phyloP scores from a whole-genome alignment of 805 yeast genomes.

The Suhomyces emberorum region DNA sequence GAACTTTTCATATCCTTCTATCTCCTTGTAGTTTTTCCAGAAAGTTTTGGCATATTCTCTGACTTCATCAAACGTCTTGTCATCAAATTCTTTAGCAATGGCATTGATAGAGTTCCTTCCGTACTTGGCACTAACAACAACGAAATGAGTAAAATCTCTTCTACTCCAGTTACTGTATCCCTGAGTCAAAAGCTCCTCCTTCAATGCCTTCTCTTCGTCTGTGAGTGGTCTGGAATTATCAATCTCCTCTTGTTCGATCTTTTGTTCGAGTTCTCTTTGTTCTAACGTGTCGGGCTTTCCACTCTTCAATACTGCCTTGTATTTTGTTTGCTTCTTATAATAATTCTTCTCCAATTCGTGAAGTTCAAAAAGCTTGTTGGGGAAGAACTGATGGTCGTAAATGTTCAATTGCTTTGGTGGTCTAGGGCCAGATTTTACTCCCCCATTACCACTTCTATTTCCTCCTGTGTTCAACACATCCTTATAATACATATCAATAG shows the following conservation, averaged over 20 bases:
- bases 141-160: conserved; percentile 81
- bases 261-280: conserved; percentile 41
- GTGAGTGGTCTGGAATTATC: conserved; percentile 77
- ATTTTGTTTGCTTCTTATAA: conserved; percentile 65
- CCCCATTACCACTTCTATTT: conserved; percentile 34
- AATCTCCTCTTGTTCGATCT: conserved; percentile 68
- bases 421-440: conserved; percentile 56
- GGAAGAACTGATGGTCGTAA: conserved; percentile 89
- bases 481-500: conserved; percentile 82
- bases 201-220: conserved; percentile 70
- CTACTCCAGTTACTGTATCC: conserved; percentile 86
- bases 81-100: conserved; percentile 78
- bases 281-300: conserved; percentile 41
- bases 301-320: conserved; percentile 58
- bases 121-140: conserved; percentile 67
- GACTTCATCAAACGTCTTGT: conserved; percentile 77
- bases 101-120: conserved; percentile 73
- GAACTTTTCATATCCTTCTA: conserved; percentile 88
- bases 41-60: conserved; percentile 72
- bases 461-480: conserved; percentile 76
- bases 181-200: conserved; percentile 52
- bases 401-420: conserved; percentile 82
- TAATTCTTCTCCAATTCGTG: conserved; percentile 79
- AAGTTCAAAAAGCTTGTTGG: conserved; percentile 68
- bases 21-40: conserved; percentile 74